Evolutionary conservation across 2,329 filamentous ascomycete genomes (phyloP).

Genomic region (Penicillium sp.): DNA sequence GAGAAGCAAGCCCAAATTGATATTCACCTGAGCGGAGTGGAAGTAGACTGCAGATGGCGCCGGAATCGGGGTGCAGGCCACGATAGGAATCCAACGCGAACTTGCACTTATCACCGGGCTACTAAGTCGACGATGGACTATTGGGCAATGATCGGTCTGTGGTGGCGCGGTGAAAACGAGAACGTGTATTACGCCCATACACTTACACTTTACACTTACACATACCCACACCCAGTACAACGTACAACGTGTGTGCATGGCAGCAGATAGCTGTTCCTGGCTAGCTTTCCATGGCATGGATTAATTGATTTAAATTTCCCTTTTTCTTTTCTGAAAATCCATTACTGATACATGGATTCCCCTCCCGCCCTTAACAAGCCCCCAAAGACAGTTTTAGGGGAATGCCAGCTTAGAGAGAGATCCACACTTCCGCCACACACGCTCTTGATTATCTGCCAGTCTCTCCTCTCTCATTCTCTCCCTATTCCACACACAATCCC

Average conservation of each 20-base stretch:
- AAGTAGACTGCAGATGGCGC: not conserved
- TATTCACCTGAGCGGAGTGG: not conserved
- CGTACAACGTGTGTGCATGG: not conserved
- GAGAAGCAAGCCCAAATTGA: conserved; percentile 3
- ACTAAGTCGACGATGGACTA: not conserved
- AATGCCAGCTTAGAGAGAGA: conserved; percentile 11
- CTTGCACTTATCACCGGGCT: not conserved
- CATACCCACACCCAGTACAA: not conserved
- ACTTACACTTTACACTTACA: not conserved
- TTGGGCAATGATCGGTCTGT: conserved; percentile 3
- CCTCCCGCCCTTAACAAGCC: not conserved
- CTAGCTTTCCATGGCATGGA: not conserved
- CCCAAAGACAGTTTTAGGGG: not conserved
- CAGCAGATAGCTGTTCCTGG: not conserved
- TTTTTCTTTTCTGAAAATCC: not conserved
- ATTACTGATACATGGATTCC: not conserved
- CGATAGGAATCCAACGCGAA: not conserved
- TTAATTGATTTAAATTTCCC: not conserved
- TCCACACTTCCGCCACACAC: conserved; percentile 19
- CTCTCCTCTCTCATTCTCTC: conserved; percentile 1
- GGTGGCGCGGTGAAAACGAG: not conserved
- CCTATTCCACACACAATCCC: not conserved
- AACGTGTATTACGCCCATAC: not conserved
- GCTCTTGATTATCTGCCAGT: conserved; percentile 1
- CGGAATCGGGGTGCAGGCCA: not conserved